Base-by-base conservation (phyloP, 352 stramenopile genomes). In the Phytopythium ostracodes region DNA sequence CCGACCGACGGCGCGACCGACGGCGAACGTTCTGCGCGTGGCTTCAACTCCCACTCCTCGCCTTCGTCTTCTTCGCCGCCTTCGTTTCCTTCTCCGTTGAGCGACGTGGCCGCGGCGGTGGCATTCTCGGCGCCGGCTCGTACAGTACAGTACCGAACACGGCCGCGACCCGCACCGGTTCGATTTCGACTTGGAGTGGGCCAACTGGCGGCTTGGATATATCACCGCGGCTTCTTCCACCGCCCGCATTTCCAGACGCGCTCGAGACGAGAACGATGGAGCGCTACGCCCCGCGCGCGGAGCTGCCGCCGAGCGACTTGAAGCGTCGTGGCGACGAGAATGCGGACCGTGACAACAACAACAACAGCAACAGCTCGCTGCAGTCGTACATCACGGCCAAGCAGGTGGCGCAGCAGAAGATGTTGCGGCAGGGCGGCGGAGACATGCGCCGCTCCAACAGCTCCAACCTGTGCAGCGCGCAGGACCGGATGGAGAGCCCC, bases 371-470 rank as follows among this genome's bases (percentile, higher is more conserved):
- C 54, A 66, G 74, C 43, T 58, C 74, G 42, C 68, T 90, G 51
- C 75, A 80, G 43, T 60, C 77, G 47, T 89, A 88, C 60, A 77
- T 89, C 29, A 77, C 77, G 46, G 79, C 83, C 38, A 86, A 85
- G 58, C 68, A 89, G 35, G 82, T 89, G 42, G 75, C 78, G n/a
- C 82, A 88, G 62, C 77, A 88, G 64, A 52, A 76, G 56, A 43
- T 76, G n/a, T 56, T 70, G 47, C 71, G 61, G 18, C 61, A 65
- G 46, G 59, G 71, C 38, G 60, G 69, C 53, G 35, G 36, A 38
- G 52, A 63, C 43, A 65, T 79, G 66, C 70, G 76, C 59, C 79
- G 79, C 56, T 79, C 71, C 42, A 81, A 65, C 51, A 79, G 65
- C 50, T 79, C 71, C 33, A 67, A 66, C 27, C 60, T 70, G 42